These are phyloP conservation scores for Salix koriyanagi DNA, from an alignment of 345 rosid genomes.

Conservation along the genomic window DNA sequence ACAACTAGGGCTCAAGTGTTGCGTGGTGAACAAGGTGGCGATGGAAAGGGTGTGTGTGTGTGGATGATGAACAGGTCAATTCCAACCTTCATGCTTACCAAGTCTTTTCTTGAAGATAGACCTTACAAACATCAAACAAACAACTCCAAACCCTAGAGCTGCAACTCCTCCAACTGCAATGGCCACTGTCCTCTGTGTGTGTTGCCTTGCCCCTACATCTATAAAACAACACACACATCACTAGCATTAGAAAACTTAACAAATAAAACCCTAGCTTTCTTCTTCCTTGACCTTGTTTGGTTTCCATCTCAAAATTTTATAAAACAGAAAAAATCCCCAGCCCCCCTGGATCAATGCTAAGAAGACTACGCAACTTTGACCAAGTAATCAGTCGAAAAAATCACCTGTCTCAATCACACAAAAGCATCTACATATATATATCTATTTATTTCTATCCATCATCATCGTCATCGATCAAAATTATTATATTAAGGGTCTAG, in stretches of 20 bases:
- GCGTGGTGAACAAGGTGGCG: too few species aligned
- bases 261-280: too few species aligned
- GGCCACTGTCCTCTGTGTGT: conserved; percentile 71
- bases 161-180: conserved; percentile 79
- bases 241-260: background rate
- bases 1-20: too few species aligned
- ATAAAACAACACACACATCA: background rate
- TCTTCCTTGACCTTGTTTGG: too few species aligned
- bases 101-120: conserved; percentile 51
- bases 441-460: too few species aligned
- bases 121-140: conserved; percentile 54
- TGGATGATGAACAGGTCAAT: background rate
- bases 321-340: background rate
- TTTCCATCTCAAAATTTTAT: background rate
- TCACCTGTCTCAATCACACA: conserved; percentile 5
- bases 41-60: background rate
- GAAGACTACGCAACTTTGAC: background rate
- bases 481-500: too few species aligned
- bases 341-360: too few species aligned
- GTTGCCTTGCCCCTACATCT: conserved; percentile 31
- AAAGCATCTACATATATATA: too few species aligned
- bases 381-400: background rate
- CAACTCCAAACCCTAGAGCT: conserved; percentile 57
- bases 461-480: too few species aligned
- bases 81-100: conserved; percentile 33